Evolutionary conservation across 2,329 filamentous ascomycete genomes (phyloP), one percentile per base, ranked within the genome.

Genomic region (Aspergillus quadricinctus): DNA sequence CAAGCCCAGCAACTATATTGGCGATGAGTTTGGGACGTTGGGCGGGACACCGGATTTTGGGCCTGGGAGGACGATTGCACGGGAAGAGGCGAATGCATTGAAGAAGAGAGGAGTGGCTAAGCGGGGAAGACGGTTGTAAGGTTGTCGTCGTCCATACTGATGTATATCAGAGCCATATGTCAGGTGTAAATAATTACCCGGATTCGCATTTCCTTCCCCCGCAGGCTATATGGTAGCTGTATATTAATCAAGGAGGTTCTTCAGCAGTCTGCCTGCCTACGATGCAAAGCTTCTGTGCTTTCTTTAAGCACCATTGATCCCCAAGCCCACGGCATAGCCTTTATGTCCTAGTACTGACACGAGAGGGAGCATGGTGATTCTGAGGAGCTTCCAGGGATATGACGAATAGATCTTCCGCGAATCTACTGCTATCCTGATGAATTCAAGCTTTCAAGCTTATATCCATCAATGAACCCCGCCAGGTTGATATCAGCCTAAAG

Each of bases 11-110:
- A 89, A 89, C 64, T 90, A 90, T 64, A 74, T 90, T 40, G 87
- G 87, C 5, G 87, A 89, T 66, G 86, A 90, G 53, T 86, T 89
- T 61, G 88, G 86, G 14, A 86, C 82, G 9, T 72, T 90, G 3
- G 87, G 86, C 1, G 87, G 86, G 1, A 69, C 72, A 43, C 86
- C 87, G 0, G 84, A 88, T 66, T 89, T 88, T 69, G 87, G 87
- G 0, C 69, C 27, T 61, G 68, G 3, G 57, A 59, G 8, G 25
- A 54, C 7, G 54, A 64, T 23, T 31, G 57, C 63, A 5, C 52
- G 66, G 25, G 51, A 52, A 2, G 62, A 64, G 29, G 62, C 60
- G 5, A 65, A 61, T 8, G 63, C 61, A 5, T 62, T 63, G 46
- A 65, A 55, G 54, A 67, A 66, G 55, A 55, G 64, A 2, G 50